Conservation (phyloP, 225 moss, liverwort and hornwort genomes). For the Anthoceros angustus region DNA sequence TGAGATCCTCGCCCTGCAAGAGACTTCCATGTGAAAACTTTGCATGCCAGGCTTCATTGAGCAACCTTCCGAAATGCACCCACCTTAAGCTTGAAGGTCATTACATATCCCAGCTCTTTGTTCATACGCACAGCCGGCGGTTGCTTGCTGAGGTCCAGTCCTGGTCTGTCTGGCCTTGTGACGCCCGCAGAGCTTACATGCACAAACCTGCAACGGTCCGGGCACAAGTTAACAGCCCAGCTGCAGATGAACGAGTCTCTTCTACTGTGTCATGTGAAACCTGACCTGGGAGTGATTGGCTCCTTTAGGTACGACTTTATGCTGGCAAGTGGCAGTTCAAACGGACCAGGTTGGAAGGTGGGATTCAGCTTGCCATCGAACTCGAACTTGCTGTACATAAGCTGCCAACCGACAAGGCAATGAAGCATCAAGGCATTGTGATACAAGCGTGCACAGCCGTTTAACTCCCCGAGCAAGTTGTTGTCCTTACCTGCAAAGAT, state of each 20-base stretch:
- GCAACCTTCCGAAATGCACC: background rate
- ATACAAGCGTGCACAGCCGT: background rate
- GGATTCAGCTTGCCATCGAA: constrained; percentile 61
- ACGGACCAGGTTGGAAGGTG: constrained; percentile 58
- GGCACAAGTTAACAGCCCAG: background rate
- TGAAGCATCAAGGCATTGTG: background rate
- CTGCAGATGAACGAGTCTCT: background rate
- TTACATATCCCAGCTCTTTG: constrained; percentile 68
- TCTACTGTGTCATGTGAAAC: background rate
- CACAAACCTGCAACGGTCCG: constrained; percentile 30
- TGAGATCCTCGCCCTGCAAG: constrained; percentile 49
- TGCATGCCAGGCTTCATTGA: background rate
- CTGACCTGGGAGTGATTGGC: constrained; percentile 38
- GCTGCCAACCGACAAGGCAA: constrained; percentile 13
- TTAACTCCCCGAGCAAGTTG: background rate
- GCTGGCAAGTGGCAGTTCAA: constrained; percentile 57
- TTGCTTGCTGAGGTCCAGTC: constrained; percentile 74
- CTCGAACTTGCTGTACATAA: constrained; percentile 88
- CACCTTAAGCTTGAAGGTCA: constrained; percentile 68
- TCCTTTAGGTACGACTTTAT: constrained; percentile 62
- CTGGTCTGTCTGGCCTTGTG: constrained; percentile 76
- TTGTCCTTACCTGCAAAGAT: constrained; percentile 39
- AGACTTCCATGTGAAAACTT: background rate
- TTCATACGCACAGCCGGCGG: constrained; percentile 92
- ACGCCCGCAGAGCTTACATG: constrained; percentile 81